Evolutionary conservation across 1,284 basidiomycete species (phyloP).

Genomic region (Leccinum subspadiceum): DNA sequence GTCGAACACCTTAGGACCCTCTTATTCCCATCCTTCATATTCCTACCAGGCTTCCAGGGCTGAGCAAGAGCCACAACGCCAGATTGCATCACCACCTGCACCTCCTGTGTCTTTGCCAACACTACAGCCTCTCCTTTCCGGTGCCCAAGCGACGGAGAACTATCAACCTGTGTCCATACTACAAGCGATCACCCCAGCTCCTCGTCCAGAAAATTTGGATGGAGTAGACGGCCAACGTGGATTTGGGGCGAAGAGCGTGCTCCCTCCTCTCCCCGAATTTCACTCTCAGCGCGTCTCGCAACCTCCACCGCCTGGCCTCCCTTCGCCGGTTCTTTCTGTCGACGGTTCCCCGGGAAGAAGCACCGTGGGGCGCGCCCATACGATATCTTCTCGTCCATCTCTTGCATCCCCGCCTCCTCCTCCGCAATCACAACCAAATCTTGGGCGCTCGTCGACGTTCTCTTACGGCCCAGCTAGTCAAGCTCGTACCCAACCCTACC

Average conservation of each 20-base stretch:
- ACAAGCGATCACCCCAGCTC: constrained; percentile 12
- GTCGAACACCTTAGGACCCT: constrained; percentile 11
- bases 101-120: constrained; percentile 7
- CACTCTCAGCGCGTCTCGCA: constrained; percentile 6
- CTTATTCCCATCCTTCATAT: constrained; percentile 18
- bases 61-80: constrained; percentile 17
- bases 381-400: constrained; percentile 23
- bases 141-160: constrained; percentile 6
- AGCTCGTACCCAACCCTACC: not conserved
- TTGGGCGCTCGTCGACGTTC: constrained; percentile 23
- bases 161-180: constrained; percentile 22
- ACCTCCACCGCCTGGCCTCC: not conserved
- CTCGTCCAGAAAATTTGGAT: constrained; percentile 2
- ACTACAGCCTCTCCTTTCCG: constrained; percentile 9
- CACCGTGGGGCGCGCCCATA: constrained; percentile 22
- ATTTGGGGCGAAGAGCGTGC: not conserved
- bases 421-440: constrained; percentile 12
- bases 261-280: constrained; percentile 8
- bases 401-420: constrained; percentile 18
- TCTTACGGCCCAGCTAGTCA: constrained; percentile 14
- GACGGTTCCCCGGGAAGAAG: constrained; percentile 5
- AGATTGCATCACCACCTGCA: constrained; percentile 6
- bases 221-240: constrained; percentile 3
- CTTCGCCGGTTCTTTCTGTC: constrained; percentile 1
- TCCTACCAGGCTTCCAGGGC: constrained; percentile 10